Conservation (phyloP, 1,284 basidiomycete species). For the Exobasidium cylindrosporum region DNA sequence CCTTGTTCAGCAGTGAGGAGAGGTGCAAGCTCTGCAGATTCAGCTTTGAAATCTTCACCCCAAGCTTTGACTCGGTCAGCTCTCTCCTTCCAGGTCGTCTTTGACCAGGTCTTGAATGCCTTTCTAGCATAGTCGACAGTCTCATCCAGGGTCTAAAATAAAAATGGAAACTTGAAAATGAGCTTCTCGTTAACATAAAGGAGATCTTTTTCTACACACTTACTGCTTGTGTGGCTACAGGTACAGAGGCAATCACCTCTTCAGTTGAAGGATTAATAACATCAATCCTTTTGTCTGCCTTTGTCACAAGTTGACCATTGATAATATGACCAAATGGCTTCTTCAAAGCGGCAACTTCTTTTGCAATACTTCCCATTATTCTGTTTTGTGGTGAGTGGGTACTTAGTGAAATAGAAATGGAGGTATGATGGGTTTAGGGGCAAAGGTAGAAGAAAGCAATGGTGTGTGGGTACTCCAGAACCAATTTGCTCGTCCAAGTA, state of each 20-base stretch:
- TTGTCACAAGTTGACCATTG: conserved; percentile 26
- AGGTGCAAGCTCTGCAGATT: conserved; percentile 23
- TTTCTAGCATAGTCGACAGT: conserved; percentile 26
- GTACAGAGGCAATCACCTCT: conserved; percentile 21
- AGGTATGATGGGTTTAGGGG: too few species aligned
- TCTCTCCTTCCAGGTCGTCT: conserved; percentile 27
- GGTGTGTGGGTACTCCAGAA: too few species aligned
- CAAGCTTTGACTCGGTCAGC: conserved; percentile 21
- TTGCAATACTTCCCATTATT: not conserved
- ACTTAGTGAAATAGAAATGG: too few species aligned
- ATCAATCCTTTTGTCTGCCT: conserved; percentile 25
- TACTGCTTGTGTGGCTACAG: conserved; percentile 7
- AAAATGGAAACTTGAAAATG: too few species aligned
- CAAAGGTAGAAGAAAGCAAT: too few species aligned
- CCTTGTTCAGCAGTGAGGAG: conserved; percentile 34
- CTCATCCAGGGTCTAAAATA: not conserved
- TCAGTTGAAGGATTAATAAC: conserved; percentile 34
- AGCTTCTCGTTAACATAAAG: too few species aligned
- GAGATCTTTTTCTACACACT: too few species aligned
- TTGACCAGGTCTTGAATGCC: conserved; percentile 26
- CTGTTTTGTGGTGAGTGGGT: too few species aligned
- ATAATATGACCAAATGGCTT: conserved; percentile 27
- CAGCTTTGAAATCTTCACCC: conserved; percentile 23
- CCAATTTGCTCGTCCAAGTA: too few species aligned
- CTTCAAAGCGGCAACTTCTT: not conserved